Base-by-base conservation (phyloP, 2,329 filamentous ascomycete genomes). In the Botrytis byssoidea region DNA sequence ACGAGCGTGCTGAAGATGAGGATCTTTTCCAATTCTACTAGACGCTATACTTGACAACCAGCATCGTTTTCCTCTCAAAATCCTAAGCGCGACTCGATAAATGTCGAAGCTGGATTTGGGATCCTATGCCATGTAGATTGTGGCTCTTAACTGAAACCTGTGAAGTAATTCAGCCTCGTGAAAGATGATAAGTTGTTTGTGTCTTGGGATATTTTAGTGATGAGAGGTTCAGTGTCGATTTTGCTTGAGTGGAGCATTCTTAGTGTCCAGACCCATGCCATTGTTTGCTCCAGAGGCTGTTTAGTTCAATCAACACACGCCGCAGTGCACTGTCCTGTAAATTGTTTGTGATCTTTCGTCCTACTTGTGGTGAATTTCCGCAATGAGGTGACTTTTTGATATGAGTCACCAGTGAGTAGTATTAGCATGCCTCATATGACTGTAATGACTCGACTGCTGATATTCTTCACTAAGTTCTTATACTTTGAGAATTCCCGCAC, bases 81-180 rank as follows among this genome's bases (percentile, higher is more conserved):
- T 18, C 5, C 22, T 8, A 25, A 4, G 29, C 1, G 1, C 1
- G n/a, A 44, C n/a, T 7, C 7, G 8, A 64, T 8, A 0, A 25
- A 10, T 29, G 2, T 42, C 25, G 12, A 3, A 29, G 1, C 42
- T 4, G 7, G 25, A 37, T 20, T 16, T 14, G 25, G 9, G 37
- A 25, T 9, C 8, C 20, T n/a, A 3, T 42, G 37, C 16, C 16
- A 29, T n/a, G 7, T 25, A 42, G 25, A 18, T 18, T n/a, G 16
- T 2, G 16, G 25, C 20, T 29, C 8, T 42, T 64, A 20, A 5
- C 6, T 29, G 8, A 3, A 29, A 4, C 3, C 20, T 16, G 5
- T 8, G 51, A 4, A 18, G 7, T 57, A 14, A 5, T 40, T 18
- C n/a, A 18, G 22, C 16, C 22, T n/a, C 18, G 22, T 2, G 37